Evolutionary conservation across 768 basidiomycete genomes (phyloP), one percentile per base, ranked within the genome.

Genomic region (Lanmaoa pseudosensibilis): DNA sequence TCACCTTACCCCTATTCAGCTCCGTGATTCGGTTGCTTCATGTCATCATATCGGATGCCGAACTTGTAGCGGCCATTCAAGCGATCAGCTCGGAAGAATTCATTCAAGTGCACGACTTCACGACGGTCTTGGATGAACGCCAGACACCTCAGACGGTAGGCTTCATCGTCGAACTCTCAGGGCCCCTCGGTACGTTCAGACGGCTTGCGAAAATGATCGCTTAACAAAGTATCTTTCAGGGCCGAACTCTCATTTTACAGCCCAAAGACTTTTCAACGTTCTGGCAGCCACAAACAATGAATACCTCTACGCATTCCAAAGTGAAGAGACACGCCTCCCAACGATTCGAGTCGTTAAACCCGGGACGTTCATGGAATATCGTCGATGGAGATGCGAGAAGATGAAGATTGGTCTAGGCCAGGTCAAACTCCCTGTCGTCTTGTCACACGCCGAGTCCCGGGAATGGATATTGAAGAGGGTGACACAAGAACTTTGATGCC

Each of bases 341-440:
- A 64, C 56, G 19, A 40, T 63, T 37, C 56, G 62, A 5, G 25
- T 60, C 5, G 54, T 60, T 1, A 45, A 62, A 32, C 55, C 60
- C 0, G 60, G 60, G 25, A 58, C 56, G 12, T 62, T 56, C 36
- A 34, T 37, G 46, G 54, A 58, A 27, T 62, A 54, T 21, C 49
- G 58, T 38, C 27, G 19, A 46, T 54, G 53, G 55, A 56, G 21
- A 38, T 54, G 46, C 13, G 54, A 66, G 38, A 36, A 19, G 10
- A 45, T 56, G 46, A 49, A 48, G 18, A 44, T 50, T 19, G 53
- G 58, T 23, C 19, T 58, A 2, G 54, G 54, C 4, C 65, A 64
- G 54, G 32, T 61, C 33, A 66, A 64, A 45, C 56, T 59, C 5
- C 60, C 60, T 2, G 54, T 54, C 13, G 58, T 66, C 23, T 18